Evolutionary conservation across 1,284 basidiomycete species (phyloP), one percentile per base, ranked within the genome.

Genomic region (Malassezia slooffiae): DNA sequence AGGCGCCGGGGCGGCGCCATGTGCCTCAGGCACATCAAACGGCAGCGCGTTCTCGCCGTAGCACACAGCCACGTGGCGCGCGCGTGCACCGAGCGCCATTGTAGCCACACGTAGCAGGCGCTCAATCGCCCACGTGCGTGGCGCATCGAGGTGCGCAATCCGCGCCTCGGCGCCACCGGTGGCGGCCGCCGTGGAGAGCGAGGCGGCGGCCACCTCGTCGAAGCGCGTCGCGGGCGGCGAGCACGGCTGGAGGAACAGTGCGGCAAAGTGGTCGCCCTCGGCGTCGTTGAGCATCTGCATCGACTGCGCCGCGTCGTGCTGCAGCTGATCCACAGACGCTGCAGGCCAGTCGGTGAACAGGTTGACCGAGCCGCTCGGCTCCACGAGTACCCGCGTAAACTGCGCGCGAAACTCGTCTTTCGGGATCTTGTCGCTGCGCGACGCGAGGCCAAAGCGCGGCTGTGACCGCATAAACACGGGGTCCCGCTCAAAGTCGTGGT

Each of bases 311-410:
- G 67, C 67, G 35, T 70, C 67, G 37, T 40, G 34, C 64, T 74
- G 67, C 67, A 85, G 80, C 69, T 83, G 71, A 36, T 81, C 78
- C 3, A 87, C 72, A 3, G 82, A 82, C 6, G 79, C 74, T 13
- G 54, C 43, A 4, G 61, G 56, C 17, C 60, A 47, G 21, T 49
- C 46, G 4, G 58, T 52, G 19, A 95, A 71, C 12, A 93, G 62
- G 65, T 97, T 97, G 40, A 86, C 73, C 1, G 75, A 76, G 0
- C 85, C 86, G 0, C 80, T 77, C 0, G 82, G 79, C 59, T 93
- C 89, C 1, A 93, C 81, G 32, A 95, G 79, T 7, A 82, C 75
- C 12, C 69, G 58, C 5, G 66, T 47, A 41, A 67, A 72, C 3
- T 57, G 52, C 10, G 47, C 41, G 24, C 59, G 43, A 41, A 73